Conservation (phyloP, 2,329 filamentous ascomycete genomes). For the Xylariaceae sp. region DNA sequence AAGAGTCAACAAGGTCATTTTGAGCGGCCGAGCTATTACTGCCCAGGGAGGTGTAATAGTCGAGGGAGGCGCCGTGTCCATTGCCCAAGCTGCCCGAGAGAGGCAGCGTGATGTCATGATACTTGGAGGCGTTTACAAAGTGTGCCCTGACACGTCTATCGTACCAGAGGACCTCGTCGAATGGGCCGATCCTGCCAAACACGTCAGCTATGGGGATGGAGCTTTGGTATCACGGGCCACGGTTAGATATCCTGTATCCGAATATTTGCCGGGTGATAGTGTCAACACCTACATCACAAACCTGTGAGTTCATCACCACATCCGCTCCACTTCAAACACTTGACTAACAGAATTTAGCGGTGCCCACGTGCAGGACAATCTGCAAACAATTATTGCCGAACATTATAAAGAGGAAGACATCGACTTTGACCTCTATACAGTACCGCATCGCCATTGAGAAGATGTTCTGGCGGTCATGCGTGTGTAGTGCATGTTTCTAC, state of each 20-base stretch:
- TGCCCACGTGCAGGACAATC: conserved; percentile 53
- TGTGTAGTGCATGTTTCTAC: too few species aligned
- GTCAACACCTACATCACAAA: conserved; percentile 86
- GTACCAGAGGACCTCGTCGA: conserved; percentile 80
- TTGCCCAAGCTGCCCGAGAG: conserved; percentile 79
- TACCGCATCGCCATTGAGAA: too few species aligned
- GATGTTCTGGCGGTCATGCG: too few species aligned
- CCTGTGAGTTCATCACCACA: conserved; percentile 49
- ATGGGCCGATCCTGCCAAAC: conserved; percentile 75
- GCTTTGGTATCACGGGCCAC: conserved; percentile 73
- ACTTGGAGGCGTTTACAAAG: conserved; percentile 86
- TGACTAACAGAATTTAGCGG: conserved; percentile 19
- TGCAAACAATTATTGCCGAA: conserved; percentile 70
- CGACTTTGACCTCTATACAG: conserved; percentile 48
- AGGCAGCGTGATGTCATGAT: conserved; percentile 83
- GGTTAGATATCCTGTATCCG: conserved; percentile 74
- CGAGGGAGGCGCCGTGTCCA: conserved; percentile 75
- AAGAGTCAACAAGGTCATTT: conserved; percentile 88
- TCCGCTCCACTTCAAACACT: not conserved
- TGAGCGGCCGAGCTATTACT: conserved; percentile 82
- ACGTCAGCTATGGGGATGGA: conserved; percentile 75
- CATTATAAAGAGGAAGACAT: conserved; percentile 73
- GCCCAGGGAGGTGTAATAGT: conserved; percentile 84
- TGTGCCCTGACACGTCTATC: conserved; percentile 85
- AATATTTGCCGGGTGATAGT: conserved; percentile 73